Evolutionary conservation across 192 early-diverging fungal genomes (phyloP).

Genomic region (Rhizoclosmatium sp.): DNA sequence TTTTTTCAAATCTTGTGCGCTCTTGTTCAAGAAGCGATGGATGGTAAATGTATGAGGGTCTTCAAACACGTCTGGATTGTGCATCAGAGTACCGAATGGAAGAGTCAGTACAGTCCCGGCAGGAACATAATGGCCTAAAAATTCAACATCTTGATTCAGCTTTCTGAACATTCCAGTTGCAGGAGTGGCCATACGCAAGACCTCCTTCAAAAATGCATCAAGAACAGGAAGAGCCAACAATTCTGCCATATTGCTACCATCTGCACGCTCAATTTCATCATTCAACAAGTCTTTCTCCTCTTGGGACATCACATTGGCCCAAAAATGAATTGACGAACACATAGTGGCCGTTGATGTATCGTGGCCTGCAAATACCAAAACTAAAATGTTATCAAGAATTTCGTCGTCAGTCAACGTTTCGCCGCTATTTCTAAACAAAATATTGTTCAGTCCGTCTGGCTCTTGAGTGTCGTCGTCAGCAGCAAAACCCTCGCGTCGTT

Average conservation of each 20-base stretch:
- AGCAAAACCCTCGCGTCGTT: not conserved
- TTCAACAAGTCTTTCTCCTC: not conserved
- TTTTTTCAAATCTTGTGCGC: not conserved
- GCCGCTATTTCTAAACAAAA: conserved; percentile 4
- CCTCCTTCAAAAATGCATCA: conserved; percentile 30
- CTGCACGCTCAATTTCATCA: not conserved
- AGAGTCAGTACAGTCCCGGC: not conserved
- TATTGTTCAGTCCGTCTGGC: not conserved
- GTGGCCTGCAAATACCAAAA: conserved; percentile 16
- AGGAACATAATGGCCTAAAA: not conserved
- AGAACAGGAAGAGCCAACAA: conserved; percentile 18
- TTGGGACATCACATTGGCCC: not conserved
- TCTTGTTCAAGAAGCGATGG: conserved; percentile 15
- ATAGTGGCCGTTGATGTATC: conserved; percentile 27
- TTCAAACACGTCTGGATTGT: not conserved
- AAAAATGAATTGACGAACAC: not conserved
- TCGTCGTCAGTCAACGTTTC: conserved; percentile 7
- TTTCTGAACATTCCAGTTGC: not conserved
- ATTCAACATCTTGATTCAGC: not conserved
- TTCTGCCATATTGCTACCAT: not conserved
- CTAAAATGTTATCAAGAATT: conserved; percentile 20
- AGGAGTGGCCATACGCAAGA: conserved; percentile 6
- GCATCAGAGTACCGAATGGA: not conserved
- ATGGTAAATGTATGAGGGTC: conserved; percentile 3
- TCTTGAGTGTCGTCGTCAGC: not conserved